phyloP scores from a whole-genome alignment of 768 basidiomycete species.

The Tylopilus balloui region DNA sequence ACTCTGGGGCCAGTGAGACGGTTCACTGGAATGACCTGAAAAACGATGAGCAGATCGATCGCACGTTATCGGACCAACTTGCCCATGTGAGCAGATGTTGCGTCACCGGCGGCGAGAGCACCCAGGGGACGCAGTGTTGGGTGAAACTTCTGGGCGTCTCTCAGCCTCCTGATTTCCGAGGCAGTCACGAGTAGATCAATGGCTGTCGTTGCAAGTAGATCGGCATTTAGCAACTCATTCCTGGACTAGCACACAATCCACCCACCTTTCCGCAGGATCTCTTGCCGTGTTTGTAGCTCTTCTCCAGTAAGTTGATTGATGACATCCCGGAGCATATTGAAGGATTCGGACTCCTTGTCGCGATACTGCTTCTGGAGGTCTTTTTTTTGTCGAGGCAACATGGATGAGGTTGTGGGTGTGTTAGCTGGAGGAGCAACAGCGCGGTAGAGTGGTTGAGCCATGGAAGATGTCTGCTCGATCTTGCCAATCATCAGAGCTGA shows the following conservation, averaged over 20 bases:
- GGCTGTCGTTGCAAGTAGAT: slow-evolving; percentile 1
- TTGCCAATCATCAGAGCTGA: not conserved
- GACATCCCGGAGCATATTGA: slow-evolving; percentile 16
- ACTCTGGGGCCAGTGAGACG: not conserved
- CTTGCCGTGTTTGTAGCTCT: slow-evolving; percentile 16
- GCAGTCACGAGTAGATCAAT: slow-evolving; percentile 7
- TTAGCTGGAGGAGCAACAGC: not conserved
- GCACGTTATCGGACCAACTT: not conserved
- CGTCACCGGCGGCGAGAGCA: not conserved
- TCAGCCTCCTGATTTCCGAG: not conserved
- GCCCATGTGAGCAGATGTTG: not conserved
- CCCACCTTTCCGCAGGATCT: slow-evolving; percentile 21
- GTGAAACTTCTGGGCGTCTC: not conserved
- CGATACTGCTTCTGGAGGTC: slow-evolving; percentile 21
- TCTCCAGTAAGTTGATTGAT: slow-evolving; percentile 18
- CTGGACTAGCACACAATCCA: not conserved
- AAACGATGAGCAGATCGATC: not conserved
- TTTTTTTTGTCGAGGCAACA: slow-evolving; percentile 9
- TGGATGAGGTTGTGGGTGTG: not conserved
- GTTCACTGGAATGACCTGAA: slow-evolving; percentile 1
- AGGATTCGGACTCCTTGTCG: slow-evolving; percentile 19
- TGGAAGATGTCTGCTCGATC: not conserved
- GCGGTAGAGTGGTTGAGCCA: not conserved
- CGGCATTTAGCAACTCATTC: not conserved
- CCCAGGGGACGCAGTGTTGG: not conserved